Percentiles rank a stretch among this genome's conserved stretches.
Conservation (phyloP, 169 alveolate species). For the Cryptosporidium ubiquitum region DNA sequence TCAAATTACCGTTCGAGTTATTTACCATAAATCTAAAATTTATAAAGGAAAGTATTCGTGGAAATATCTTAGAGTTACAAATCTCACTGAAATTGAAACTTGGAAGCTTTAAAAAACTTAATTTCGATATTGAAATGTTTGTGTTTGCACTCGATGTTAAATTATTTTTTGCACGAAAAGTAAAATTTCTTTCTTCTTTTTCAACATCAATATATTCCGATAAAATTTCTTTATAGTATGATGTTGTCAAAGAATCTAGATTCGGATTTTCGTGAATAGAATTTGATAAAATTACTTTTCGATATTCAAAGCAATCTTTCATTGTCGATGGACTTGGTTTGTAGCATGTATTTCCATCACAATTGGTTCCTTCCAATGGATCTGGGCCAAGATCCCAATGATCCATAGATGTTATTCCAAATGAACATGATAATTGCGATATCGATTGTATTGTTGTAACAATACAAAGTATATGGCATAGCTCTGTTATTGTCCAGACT, state of each 20-base stretch:
- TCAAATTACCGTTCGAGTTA: background rate
- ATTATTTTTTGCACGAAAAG: background rate
- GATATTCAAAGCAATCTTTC: conserved; percentile 9
- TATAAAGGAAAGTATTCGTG: background rate
- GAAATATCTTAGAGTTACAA: background rate
- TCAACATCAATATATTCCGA: conserved; percentile 18
- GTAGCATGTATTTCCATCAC: conserved; percentile 56
- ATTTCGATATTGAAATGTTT: background rate
- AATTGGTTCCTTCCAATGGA: conserved; percentile 32
- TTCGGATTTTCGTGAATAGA: background rate
- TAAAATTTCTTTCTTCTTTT: conserved; percentile 10
- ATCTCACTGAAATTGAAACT: background rate
- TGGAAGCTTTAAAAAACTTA: background rate
- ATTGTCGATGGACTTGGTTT: background rate
- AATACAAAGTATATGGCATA: conserved; percentile 46
- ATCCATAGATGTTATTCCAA: conserved; percentile 60
- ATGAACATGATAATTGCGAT: conserved; percentile 34
- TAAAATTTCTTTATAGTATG: conserved; percentile 31
- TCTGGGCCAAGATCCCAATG: conserved; percentile 68
- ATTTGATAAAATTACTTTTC: background rate
- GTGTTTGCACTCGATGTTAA: background rate
- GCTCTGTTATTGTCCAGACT: conserved; percentile 60
- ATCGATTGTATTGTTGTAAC: conserved; percentile 63
- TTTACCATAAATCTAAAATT: background rate
- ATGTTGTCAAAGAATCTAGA: background rate